A percentile compares a stretch with the other conserved stretches of the same genome.
Conservation (phyloP, 2,329 filamentous ascomycete species). For the Trichoderma oligosporum region DNA sequence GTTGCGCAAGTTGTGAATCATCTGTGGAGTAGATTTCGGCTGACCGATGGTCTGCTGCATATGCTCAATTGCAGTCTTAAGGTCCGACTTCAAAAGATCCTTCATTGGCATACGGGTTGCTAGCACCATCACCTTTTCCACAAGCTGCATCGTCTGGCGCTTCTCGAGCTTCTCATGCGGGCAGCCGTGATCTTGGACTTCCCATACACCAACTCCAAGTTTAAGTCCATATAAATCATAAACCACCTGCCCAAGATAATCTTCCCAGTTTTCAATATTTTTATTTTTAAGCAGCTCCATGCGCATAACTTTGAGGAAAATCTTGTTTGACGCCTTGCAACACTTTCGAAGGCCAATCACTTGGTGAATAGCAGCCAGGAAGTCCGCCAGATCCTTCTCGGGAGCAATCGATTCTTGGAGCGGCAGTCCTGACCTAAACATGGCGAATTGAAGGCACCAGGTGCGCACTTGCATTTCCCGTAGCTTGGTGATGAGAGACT, state of each 20-base stretch:
- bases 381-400: conserved; percentile 71
- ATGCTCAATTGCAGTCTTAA: conserved; percentile 86
- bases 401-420: conserved; percentile 56
- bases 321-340: conserved; percentile 80
- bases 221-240: conserved; percentile 80
- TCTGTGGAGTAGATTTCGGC: conserved; percentile 72
- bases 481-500: conserved; percentile 59
- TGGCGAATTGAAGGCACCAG: conserved; percentile 82
- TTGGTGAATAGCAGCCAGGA: conserved; percentile 76
- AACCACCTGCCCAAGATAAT: conserved; percentile 79
- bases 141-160: conserved; percentile 72
- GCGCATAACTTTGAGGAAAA: conserved; percentile 85
- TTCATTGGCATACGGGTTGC: conserved; percentile 83
- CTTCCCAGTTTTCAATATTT: conserved; percentile 76
- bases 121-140: conserved; percentile 78
- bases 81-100: conserved; percentile 84
- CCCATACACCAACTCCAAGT: conserved; percentile 63
- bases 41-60: conserved; percentile 83
- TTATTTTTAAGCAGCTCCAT: conserved; percentile 75
- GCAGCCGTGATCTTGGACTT: conserved; percentile 76
- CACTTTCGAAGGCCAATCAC: conserved; percentile 78
- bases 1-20: conserved; percentile 83
- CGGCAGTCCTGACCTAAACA: conserved; percentile 75
- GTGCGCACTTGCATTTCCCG: conserved; percentile 82
- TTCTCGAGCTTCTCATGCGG: conserved; percentile 73